A percentile compares a stretch with the other conserved stretches of the same genome.
These are phyloP conservation scores for Ogataea pilisensis DNA, from an alignment of 805 yeast genomes.

Conservation along the genomic window DNA sequence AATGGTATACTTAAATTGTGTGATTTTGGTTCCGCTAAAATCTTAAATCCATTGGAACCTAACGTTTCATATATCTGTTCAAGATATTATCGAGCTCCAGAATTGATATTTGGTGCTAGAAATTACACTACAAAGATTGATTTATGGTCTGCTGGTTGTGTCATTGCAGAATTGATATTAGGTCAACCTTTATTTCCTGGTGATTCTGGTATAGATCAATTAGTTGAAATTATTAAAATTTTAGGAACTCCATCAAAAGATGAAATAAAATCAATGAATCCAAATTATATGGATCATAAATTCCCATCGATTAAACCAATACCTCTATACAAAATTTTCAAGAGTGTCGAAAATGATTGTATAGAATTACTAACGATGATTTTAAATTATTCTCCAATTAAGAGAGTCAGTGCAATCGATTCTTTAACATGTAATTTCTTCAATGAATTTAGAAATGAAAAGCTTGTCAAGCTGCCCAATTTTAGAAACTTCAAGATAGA, in stretches of 20 bases:
- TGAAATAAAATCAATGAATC: slow-evolving; percentile 91
- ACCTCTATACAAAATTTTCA: slow-evolving; percentile 64
- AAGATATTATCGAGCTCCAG: slow-evolving; percentile 96
- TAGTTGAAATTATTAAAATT: slow-evolving; percentile 93
- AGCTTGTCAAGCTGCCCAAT: slow-evolving; percentile 26
- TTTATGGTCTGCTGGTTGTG: slow-evolving; percentile 97
- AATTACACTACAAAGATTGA: slow-evolving; percentile 96
- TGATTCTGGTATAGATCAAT: slow-evolving; percentile 94
- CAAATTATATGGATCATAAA: slow-evolving; percentile 94
- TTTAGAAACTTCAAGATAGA: slow-evolving; percentile 41
- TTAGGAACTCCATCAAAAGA: slow-evolving; percentile 93
- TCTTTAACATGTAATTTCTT: slow-evolving; percentile 52
- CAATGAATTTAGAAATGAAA: slow-evolving; percentile 42
- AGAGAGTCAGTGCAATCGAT: slow-evolving; percentile 56
- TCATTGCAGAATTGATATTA: slow-evolving; percentile 90
- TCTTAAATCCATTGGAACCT: slow-evolving; percentile 83
- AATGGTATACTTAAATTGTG: slow-evolving; percentile 85
- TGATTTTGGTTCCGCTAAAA: slow-evolving; percentile 95
- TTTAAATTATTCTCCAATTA: slow-evolving; percentile 65
- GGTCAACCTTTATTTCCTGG: slow-evolving; percentile 99
- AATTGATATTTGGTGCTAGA: slow-evolving; percentile 93
- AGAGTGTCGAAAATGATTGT: slow-evolving; percentile 48
- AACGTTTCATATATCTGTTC: slow-evolving; percentile 96
- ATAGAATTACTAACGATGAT: slow-evolving; percentile 53
- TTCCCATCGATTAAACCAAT: slow-evolving; percentile 84